These are phyloP conservation scores for Clitoria ternatea DNA, from an alignment of 306 rosid species.

Conservation along the genomic window DNA sequence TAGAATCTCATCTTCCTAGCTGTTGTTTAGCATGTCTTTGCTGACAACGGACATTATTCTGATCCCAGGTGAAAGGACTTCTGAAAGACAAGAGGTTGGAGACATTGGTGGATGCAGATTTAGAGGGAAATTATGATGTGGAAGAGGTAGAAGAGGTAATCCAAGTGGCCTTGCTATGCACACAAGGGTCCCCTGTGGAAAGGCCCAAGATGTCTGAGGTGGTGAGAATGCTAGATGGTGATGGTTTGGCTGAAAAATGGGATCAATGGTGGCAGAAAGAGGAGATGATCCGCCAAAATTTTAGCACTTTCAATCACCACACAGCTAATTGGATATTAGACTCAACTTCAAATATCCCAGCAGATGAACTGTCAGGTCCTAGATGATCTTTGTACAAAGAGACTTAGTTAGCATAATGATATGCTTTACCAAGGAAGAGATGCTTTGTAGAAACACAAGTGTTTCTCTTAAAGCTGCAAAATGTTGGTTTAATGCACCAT, in stretches of 20 bases:
- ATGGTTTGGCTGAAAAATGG: constrained; percentile 84
- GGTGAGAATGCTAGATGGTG: constrained; percentile 92
- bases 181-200: constrained; percentile 60
- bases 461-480: neutral
- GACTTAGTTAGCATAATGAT: neutral
- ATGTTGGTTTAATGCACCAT: neutral
- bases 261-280: constrained; percentile 73
- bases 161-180: constrained; percentile 86
- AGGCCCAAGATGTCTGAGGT: constrained; percentile 94
- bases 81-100: constrained; percentile 63
- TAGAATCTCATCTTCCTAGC: neutral
- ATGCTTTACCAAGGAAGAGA: neutral
- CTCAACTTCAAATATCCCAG: constrained; percentile 56
- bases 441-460: neutral
- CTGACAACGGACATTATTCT: constrained; percentile 2
- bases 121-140: constrained; percentile 50
- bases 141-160: constrained; percentile 70
- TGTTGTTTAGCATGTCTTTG: neutral
- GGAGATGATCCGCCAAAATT: constrained; percentile 57
- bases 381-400: constrained; percentile 42
- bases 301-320: constrained; percentile 33
- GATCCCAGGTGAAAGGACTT: constrained; percentile 69
- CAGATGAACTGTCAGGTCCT: constrained; percentile 84
- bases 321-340: constrained; percentile 52
- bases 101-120: constrained; percentile 61